phyloP scores from a whole-genome alignment of 116 monocot genomes.

The Iris pallida region DNA sequence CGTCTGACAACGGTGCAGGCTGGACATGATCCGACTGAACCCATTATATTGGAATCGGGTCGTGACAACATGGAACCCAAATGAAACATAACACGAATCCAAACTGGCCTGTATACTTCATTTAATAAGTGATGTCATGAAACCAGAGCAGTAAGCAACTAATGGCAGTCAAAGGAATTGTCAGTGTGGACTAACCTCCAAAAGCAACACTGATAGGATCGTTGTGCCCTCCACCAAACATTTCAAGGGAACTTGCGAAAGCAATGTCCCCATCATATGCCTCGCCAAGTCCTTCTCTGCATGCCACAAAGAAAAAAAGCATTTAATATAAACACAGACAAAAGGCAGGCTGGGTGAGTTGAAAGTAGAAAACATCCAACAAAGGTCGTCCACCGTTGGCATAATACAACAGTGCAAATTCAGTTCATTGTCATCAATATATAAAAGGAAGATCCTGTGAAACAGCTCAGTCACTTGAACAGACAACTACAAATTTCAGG shows the following conservation, averaged over 20 bases:
- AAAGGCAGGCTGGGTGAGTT: not conserved
- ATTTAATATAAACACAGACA: not conserved
- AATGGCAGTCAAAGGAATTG: not conserved
- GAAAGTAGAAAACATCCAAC: conserved; percentile 4
- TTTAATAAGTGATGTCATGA: no score
- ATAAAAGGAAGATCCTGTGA: no score
- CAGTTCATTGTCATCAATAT: no score
- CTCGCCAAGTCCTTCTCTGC: conserved; percentile 92
- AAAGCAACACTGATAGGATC: conserved; percentile 98
- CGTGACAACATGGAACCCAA: no score
- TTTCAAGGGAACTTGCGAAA: conserved; percentile 91
- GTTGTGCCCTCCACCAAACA: conserved; percentile 94
- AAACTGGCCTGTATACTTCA: no score
- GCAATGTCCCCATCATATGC: conserved; percentile 98
- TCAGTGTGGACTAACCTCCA: conserved; percentile 56
- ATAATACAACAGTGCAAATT: not conserved
- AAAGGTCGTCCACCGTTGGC: not conserved
- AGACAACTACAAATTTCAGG: no score
- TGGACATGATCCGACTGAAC: no score
- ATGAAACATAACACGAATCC: no score
- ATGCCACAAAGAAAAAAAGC: conserved; percentile 11
- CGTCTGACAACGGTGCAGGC: no score
- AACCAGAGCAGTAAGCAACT: no score
- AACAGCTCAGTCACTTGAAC: no score
- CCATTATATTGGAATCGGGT: no score